Percentiles rank a stretch among this genome's conserved stretches.
phyloP scores from a whole-genome alignment of 192 early-diverging fungal genomes.

The Coemansia sp. region DNA sequence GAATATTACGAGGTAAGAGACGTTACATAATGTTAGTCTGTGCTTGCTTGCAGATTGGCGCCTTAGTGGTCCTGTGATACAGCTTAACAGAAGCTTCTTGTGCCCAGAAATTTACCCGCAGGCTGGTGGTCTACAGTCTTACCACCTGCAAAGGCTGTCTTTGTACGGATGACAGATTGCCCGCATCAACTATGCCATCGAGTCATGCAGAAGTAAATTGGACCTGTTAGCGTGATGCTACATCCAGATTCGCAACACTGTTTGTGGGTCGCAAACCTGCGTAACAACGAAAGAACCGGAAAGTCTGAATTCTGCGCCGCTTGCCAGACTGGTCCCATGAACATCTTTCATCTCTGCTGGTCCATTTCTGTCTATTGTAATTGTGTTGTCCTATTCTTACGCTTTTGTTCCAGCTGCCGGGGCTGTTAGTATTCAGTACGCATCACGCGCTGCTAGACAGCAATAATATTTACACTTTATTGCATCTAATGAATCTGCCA shows the following conservation, averaged over 20 bases:
- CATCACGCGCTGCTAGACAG: constrained; percentile 1
- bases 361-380: neutral
- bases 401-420: neutral
- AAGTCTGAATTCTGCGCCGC: neutral
- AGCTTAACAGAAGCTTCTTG: neutral
- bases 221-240: neutral
- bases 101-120: constrained; percentile 3
- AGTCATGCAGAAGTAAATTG: neutral
- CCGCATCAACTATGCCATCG: neutral
- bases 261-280: neutral
- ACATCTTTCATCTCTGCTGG: neutral
- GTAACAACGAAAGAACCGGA: neutral
- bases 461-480: constrained; percentile 11
- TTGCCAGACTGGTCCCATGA: neutral
- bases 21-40: neutral
- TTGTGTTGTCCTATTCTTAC: neutral
- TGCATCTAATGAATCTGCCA: constrained; percentile 2
- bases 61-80: neutral
- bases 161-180: constrained; percentile 5
- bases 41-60: neutral
- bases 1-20: neutral
- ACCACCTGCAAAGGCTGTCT: constrained; percentile 1
- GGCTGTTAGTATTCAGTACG: constrained; percentile 1
- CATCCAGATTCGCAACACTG: constrained; percentile 2
- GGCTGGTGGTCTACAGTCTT: neutral